Conservation (phyloP, 768 basidiomycete species). For the Pulveroboletus frians region DNA sequence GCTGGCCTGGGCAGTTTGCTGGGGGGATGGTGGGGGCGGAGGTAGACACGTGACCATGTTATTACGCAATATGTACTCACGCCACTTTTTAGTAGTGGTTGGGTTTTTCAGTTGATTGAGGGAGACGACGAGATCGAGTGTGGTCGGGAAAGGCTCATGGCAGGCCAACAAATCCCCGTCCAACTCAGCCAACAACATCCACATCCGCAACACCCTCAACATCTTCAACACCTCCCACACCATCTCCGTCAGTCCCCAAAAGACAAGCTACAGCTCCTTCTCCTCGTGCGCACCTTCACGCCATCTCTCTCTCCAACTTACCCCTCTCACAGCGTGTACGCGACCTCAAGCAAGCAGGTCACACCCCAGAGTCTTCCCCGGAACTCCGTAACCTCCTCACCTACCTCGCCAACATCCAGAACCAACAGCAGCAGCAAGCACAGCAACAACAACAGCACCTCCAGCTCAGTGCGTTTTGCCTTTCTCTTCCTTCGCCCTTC, state of each 20-base stretch:
- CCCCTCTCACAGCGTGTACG: slow-evolving; percentile 37
- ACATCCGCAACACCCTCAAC: slow-evolving; percentile 13
- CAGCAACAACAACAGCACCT: slow-evolving; percentile 28
- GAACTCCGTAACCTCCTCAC: slow-evolving; percentile 41
- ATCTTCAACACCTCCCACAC: slow-evolving; percentile 1
- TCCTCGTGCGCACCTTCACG: slow-evolving; percentile 6
- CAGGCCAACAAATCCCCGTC: slow-evolving; percentile 23
- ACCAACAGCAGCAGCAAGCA: slow-evolving; percentile 20
- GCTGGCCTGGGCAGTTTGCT: slow-evolving; percentile 63
- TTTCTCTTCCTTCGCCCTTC: neutral
- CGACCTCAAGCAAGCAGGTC: slow-evolving; percentile 39
- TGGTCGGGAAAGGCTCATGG: slow-evolving; percentile 13
- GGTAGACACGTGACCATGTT: slow-evolving; percentile 22
- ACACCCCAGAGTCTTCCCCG: slow-evolving; percentile 39
- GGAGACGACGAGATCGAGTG: slow-evolving; percentile 7
- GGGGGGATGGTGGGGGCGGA: slow-evolving; percentile 78
- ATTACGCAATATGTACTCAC: slow-evolving; percentile 12
- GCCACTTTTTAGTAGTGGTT: slow-evolving; percentile 15
- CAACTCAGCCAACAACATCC: slow-evolving; percentile 21
- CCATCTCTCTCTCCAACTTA: neutral
- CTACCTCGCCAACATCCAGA: slow-evolving; percentile 33
- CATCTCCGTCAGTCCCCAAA: slow-evolving; percentile 17
- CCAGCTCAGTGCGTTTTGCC: slow-evolving; percentile 30
- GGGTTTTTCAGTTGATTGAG: slow-evolving; percentile 16
- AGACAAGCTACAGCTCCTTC: slow-evolving; percentile 24